Conservation (phyloP, 495 filamentous ascomycete genomes). For the Tuber aestivum region DNA sequence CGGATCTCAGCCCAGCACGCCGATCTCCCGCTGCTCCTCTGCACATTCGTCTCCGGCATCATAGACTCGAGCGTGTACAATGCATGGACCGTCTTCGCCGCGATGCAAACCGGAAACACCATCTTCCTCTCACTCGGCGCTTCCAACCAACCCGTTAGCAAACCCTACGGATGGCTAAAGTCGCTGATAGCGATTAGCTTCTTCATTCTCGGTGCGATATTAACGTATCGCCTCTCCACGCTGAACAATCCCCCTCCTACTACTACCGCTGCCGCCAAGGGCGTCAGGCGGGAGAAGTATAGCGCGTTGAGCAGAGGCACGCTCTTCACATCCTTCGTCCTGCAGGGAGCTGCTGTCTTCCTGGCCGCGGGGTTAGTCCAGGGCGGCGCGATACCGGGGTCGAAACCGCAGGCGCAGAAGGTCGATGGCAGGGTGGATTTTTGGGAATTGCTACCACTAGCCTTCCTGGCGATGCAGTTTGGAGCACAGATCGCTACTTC, state of each 20-base stretch:
- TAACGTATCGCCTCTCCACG: conserved; percentile 17
- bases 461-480: conserved; percentile 63
- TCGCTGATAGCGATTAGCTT: conserved; percentile 54
- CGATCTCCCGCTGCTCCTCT: conserved; percentile 52
- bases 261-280: not conserved
- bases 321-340: not conserved
- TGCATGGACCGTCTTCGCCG: conserved; percentile 57
- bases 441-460: conserved; percentile 52
- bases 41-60: conserved; percentile 55
- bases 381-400: not conserved
- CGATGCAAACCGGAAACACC: conserved; percentile 63
- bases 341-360: conserved; percentile 3
- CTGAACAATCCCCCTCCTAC: conserved; percentile 5
- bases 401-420: not conserved
- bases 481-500: conserved; percentile 63
- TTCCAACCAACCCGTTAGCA: conserved; percentile 49
- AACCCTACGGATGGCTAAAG: conserved; percentile 60
- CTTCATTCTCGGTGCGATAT: conserved; percentile 55
- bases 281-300: not conserved
- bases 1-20: conserved; percentile 42
- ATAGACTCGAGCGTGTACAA: conserved; percentile 60
- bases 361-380: not conserved
- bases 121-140: conserved; percentile 62
- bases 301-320: not conserved
- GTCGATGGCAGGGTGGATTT: conserved; percentile 35